Evolutionary conservation across 805 yeast genomes (phyloP).

Genomic region (Nakazawaea wickerhamii): DNA sequence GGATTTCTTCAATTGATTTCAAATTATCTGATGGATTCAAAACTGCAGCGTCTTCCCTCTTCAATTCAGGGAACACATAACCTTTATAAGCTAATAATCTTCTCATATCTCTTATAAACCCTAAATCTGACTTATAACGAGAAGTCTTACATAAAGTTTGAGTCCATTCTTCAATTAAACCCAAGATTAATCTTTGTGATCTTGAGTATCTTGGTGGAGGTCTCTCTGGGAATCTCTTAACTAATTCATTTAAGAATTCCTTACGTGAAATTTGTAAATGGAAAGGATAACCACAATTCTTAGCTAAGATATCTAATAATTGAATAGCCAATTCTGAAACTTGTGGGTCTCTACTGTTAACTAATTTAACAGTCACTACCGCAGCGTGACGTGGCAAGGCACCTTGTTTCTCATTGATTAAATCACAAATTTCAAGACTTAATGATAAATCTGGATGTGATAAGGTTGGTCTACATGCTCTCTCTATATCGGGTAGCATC

Average conservation of each 20-base stretch:
- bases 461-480: slow-evolving; percentile 83
- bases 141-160: slow-evolving; percentile 90
- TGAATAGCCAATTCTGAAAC: slow-evolving; percentile 73
- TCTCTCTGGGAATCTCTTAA: slow-evolving; percentile 87
- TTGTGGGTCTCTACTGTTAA: slow-evolving; percentile 80
- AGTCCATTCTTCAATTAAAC: slow-evolving; percentile 95
- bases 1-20: slow-evolving; percentile 84
- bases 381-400: slow-evolving; percentile 90
- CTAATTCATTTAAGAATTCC: slow-evolving; percentile 90
- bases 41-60: slow-evolving; percentile 87
- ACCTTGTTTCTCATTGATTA: slow-evolving; percentile 90
- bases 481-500: slow-evolving; percentile 44
- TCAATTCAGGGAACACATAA: slow-evolving; percentile 87
- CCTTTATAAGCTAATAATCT: slow-evolving; percentile 85
- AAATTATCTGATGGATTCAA: slow-evolving; percentile 83
- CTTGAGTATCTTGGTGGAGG: slow-evolving; percentile 84
- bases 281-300: slow-evolving; percentile 96
- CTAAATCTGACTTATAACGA: slow-evolving; percentile 85
- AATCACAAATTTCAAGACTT: slow-evolving; percentile 90
- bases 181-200: slow-evolving; percentile 78
- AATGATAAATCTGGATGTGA: slow-evolving; percentile 83
- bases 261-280: slow-evolving; percentile 92
- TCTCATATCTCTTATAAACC: slow-evolving; percentile 94
- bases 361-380: slow-evolving; percentile 70
- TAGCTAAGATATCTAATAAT: slow-evolving; percentile 81